Base-by-base conservation (phyloP, 345 rosid genomes). In the Abelmoschus esculentus region DNA sequence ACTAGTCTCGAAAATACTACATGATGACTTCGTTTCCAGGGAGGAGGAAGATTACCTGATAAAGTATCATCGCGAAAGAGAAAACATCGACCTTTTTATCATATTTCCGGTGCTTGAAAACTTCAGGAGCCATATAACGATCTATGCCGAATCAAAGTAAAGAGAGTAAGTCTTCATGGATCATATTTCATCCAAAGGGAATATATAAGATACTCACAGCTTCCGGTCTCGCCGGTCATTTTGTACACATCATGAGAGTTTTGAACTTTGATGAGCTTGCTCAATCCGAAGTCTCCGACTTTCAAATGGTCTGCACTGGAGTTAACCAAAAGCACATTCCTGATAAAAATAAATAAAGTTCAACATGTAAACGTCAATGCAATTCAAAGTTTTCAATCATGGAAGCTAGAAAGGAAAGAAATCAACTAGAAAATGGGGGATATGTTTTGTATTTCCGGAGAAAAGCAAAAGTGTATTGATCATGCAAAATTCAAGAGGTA, bases 211-310 rank as follows among this genome's bases (percentile, higher is more conserved):
- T 53, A 89, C 99, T 88, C 71, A 91, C 97, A 95, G 65, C 99
- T 95, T 74, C 99, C 99, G 1, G 99, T 91, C 83, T 95, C 96
- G 59, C 99, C 99, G 47, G 99, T 91, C 99, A 91, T 95, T 83
- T 95, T 95, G 87, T 95, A 95, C 55, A 95, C 96, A 73, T 68
- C 71, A 79, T 89, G 97, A 67, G 98, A 62, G 18, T 62, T 62
- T 62, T 62, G 49, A 62, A 62, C 66, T 38, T 61, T 61, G 66
- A 61, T 17, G 28, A 61, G 66, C 66, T 61, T 61, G 66, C 66
- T 38, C 66, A 62, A 14, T 38, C 66, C 66, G 38, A 62, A 62
- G 66, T 62, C 66, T 62, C 98, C 98, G 73, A 93, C 98, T 85
- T 93, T 93, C 81, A 93, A 77, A 79, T 90, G 97, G 84, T 93